Conservation (phyloP, 2,329 filamentous ascomycete genomes). For the Colletotrichum spaethianum region DNA sequence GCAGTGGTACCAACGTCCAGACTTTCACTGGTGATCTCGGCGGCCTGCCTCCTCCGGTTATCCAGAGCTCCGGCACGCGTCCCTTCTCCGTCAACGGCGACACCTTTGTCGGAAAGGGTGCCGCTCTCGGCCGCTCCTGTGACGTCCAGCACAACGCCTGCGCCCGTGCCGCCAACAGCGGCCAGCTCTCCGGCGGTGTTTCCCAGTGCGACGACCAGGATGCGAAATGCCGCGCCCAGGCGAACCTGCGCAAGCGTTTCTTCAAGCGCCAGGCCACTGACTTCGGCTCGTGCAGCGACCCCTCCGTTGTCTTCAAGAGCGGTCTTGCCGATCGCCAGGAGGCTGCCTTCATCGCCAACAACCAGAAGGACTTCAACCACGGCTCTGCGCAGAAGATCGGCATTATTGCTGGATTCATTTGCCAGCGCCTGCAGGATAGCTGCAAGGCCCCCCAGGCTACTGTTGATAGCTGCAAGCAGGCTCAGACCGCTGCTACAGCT, state of each 20-base stretch:
- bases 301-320: constrained; percentile 63
- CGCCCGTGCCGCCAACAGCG: constrained; percentile 63
- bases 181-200: constrained; percentile 53
- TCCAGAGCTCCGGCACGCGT: constrained; percentile 52
- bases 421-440: constrained; percentile 54
- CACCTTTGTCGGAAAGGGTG: constrained; percentile 65
- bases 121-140: constrained; percentile 63
- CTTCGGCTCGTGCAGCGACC: constrained; percentile 63
- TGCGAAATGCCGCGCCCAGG: constrained; percentile 51
- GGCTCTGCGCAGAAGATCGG: constrained; percentile 59
- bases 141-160: constrained; percentile 66
- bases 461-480: constrained; percentile 32
- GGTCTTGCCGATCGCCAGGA: constrained; percentile 64
- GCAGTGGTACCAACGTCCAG: constrained; percentile 56
- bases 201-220: constrained; percentile 61
- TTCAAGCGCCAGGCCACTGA: constrained; percentile 47
- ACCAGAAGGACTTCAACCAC: constrained; percentile 63
- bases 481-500: constrained; percentile 41
- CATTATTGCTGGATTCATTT: constrained; percentile 64
- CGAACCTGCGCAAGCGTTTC: constrained; percentile 43
- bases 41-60: constrained; percentile 58
- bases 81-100: constrained; percentile 68
- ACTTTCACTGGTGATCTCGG: constrained; percentile 61
- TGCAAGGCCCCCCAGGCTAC: constrained; percentile 43
- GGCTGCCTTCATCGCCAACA: constrained; percentile 56